Conservation (phyloP, 768 basidiomycete genomes). For the Mycena polygramma region DNA sequence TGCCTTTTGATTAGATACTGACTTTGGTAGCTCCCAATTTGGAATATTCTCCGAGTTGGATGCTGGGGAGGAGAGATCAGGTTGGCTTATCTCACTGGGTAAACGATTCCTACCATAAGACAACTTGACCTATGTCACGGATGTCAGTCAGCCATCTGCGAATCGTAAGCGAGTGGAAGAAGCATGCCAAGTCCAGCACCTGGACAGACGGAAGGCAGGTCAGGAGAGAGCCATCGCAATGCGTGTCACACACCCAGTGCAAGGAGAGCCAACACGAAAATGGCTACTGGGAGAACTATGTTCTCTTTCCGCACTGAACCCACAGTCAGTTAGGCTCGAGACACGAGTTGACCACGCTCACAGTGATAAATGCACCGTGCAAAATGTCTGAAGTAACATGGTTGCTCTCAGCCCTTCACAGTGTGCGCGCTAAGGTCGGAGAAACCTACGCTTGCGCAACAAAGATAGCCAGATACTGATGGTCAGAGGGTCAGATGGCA, state of each 20-base stretch:
- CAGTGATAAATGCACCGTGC: conserved; percentile 22
- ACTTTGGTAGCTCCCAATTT: conserved; percentile 9
- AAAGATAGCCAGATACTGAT: conserved; percentile 18
- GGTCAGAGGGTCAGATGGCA: too few species aligned
- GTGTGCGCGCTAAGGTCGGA: neutral
- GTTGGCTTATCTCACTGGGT: neutral
- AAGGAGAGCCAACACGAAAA: neutral
- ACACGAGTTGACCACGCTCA: neutral
- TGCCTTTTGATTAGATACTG: neutral
- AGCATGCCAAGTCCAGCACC: neutral
- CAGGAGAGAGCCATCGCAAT: neutral
- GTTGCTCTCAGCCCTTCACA: neutral
- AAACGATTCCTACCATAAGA: neutral
- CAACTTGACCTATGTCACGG: neutral
- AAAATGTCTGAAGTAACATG: conserved; percentile 9
- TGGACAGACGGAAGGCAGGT: neutral
- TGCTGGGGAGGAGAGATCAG: neutral
- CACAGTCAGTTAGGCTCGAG: neutral
- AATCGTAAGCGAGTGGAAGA: neutral
- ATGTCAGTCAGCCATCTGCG: neutral
- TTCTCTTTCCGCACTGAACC: conserved; percentile 14
- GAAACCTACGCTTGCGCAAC: conserved; percentile 19
- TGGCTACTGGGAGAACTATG: conserved; percentile 14
- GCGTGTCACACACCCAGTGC: neutral
- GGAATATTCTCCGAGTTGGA: conserved; percentile 5